Percentiles rank a stretch among this genome's conserved stretches.
phyloP scores from a whole-genome alignment of 495 filamentous ascomycete genomes.

The Choiromyces venosus region DNA sequence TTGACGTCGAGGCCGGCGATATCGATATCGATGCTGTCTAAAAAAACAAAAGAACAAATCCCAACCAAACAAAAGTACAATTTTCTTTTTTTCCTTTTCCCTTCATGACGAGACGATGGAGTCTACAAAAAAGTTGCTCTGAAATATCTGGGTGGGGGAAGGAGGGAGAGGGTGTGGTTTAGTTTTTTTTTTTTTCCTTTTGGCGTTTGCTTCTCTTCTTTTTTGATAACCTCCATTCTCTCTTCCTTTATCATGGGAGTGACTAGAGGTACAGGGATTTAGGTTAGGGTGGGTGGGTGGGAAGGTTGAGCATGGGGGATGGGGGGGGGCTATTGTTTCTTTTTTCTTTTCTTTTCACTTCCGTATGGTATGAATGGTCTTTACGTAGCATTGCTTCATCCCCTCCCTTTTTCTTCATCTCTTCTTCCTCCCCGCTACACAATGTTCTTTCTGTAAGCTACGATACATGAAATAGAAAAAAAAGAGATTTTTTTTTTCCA shows the following conservation, averaged over 20 bases:
- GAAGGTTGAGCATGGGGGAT: no score
- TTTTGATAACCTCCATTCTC: background rate
- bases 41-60: conserved; percentile 15
- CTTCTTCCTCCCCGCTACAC: background rate
- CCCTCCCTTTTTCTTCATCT: background rate
- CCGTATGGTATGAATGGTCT: background rate
- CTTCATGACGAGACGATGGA: background rate
- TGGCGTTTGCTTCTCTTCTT: background rate
- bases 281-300: background rate
- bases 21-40: conserved; percentile 73
- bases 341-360: background rate
- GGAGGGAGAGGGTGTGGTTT: background rate
- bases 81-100: background rate
- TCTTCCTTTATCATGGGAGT: background rate
- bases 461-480: background rate
- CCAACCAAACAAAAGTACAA: background rate
- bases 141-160: background rate
- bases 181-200: background rate
- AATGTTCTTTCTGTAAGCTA: background rate
- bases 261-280: background rate
- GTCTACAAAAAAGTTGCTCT: background rate
- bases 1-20: conserved; percentile 62
- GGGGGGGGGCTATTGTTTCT: background rate
- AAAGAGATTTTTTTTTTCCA: background rate
- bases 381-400: background rate